Percentiles rank a stretch among this genome's conserved stretches.
Evolutionary conservation across 2,329 filamentous ascomycete genomes (phyloP).

Genomic region (Paecilomyces fulvus): DNA sequence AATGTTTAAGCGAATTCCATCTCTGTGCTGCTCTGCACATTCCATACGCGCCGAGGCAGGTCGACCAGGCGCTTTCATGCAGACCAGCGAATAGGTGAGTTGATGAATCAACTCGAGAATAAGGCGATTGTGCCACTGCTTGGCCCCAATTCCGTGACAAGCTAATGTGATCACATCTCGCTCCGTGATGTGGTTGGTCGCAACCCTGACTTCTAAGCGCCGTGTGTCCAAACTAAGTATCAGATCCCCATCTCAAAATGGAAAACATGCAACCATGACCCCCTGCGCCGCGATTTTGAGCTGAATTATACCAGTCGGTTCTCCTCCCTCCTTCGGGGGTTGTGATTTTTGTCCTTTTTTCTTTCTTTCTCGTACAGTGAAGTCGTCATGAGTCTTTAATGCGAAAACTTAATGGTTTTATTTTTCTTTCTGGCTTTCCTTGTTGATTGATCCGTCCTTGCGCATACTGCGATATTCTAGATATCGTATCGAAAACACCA

Average conservation of each 20-base stretch:
- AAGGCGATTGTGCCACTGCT: neutral
- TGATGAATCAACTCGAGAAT: neutral
- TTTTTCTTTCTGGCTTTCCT: neutral
- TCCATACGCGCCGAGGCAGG: neutral
- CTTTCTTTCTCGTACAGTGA: neutral
- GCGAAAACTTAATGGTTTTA: neutral
- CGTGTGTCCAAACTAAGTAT: neutral
- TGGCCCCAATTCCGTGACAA: neutral
- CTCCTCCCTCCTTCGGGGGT: neutral
- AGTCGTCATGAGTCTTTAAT: neutral
- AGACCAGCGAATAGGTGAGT: neutral
- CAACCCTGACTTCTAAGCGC: neutral
- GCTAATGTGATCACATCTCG: neutral
- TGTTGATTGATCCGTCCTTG: neutral
- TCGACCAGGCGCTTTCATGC: neutral
- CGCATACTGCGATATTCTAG: neutral
- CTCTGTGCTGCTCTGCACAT: neutral
- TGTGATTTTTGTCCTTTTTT: neutral
- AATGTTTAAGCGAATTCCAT: neutral
- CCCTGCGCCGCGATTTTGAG: neutral
- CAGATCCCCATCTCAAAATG: neutral
- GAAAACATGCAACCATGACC: neutral
- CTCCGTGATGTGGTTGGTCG: neutral
- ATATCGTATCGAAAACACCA: neutral
- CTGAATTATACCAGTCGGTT: neutral